Conservation (phyloP, 2,329 filamentous ascomycete genomes). For the Aspergillus fijiensis region DNA sequence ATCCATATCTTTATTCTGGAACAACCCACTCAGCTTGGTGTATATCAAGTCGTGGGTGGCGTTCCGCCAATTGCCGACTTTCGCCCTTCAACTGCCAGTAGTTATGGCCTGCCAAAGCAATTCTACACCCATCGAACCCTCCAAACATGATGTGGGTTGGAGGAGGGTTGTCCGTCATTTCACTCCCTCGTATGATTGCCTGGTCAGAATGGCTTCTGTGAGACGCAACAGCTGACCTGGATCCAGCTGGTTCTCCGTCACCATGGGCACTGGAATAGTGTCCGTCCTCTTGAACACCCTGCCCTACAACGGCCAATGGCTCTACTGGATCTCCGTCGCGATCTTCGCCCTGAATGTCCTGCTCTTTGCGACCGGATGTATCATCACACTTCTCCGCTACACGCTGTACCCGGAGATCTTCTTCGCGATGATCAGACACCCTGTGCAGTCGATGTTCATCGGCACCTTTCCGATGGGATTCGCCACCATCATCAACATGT, state of each 20-base stretch:
- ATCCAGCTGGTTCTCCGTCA: constrained; percentile 43
- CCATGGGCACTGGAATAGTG: constrained; percentile 46
- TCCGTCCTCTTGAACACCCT: constrained; percentile 39
- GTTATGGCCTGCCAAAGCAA: background rate
- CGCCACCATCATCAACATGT: constrained; percentile 67
- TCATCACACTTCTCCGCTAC: constrained; percentile 61
- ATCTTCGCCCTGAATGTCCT: constrained; percentile 40
- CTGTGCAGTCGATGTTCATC: constrained; percentile 66
- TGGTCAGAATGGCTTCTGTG: background rate
- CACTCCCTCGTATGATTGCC: constrained; percentile 41
- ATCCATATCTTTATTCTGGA: background rate
- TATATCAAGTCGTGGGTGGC: background rate
- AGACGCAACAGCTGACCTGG: constrained; percentile 2
- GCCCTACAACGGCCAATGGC: constrained; percentile 40
- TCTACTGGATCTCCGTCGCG: constrained; percentile 40
- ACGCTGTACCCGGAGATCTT: constrained; percentile 66
- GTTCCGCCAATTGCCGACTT: background rate
- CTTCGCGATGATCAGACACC: constrained; percentile 64
- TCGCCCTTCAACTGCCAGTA: too few species aligned
- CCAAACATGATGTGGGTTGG: constrained; percentile 42
- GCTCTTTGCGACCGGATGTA: constrained; percentile 35
- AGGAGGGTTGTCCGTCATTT: constrained; percentile 40
- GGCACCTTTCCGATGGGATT: constrained; percentile 69
- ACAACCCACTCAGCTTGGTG: background rate
- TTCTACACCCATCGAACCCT: background rate